Evolutionary conservation across 2,329 filamentous ascomycete genomes (phyloP), one percentile per base, ranked within the genome.

Genomic region (Apiospora sp.): DNA sequence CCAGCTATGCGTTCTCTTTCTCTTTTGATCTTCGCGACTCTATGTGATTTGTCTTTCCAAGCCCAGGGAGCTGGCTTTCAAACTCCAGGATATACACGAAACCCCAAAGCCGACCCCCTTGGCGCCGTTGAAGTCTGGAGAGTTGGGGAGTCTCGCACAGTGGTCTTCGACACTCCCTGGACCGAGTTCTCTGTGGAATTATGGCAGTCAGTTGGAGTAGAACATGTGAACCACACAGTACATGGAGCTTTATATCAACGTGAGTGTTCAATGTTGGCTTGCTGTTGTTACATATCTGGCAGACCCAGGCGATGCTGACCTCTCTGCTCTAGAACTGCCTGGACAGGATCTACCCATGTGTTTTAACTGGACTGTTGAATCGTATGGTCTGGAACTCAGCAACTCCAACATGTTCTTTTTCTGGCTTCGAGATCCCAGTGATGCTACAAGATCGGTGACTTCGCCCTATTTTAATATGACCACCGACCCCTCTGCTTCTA

Each of bases 361-460:
- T 41, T 64, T 64, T 13, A 64, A 64, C 34, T 64, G 58, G 58
- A 64, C 58, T n/a, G 58, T 64, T n/a, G 34, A 41, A 7, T 6
- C 58, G 34, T 64, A 64, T 37, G 34, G 41, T 64, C 58, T 64
- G 34, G 41, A 64, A 64, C 34, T 64, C 16, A 41, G 58, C 22
- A 34, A 64, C 22, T 64, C 58, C 34, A 64, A 41, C 12, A 64
- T 64, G 58, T 64, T 64, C 34, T 64, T 64, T 34, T 64, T 64
- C 34, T 64, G 58, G 58, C 30, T 64, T 13, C 58, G 34, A 64
- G 58, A 41, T n/a, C 34, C 58, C 19, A 64, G 34, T 41, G 58
- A 64, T 64, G 19, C 30, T 12, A 4, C 30, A 22, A 64, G 58
- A 41, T 64, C 58, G 19, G 58, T 24, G 10, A 64, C 58, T 64